Base-by-base conservation (phyloP, 805 yeast species). In the Zygosaccharomyces kombuchaensis region DNA sequence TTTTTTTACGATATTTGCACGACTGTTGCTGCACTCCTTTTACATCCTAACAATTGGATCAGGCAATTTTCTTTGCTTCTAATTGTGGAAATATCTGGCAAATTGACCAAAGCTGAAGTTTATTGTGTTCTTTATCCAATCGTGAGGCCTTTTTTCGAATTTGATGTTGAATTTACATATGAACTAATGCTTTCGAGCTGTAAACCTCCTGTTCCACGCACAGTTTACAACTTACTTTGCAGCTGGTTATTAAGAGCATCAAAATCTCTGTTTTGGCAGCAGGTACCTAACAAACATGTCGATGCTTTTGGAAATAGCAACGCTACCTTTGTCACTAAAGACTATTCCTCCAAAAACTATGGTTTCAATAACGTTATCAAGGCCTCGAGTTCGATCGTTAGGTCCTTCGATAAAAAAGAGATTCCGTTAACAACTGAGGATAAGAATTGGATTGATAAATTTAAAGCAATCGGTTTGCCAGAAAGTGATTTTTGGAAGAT, bases 41-140 rank as follows among this genome's bases (percentile, higher is more conserved):
- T 90, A 7, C 97, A 90, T 59, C 98, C 98, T 0, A 90, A 88
- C 62, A 84, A 79, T 43, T 82, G 95, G 81, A 82, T 91, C 9
- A 67, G 96, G 31, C 87, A 86, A 52, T 75, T 84, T 1, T 77
- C 84, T 0, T 57, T 88, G 35, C 67, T 73, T 2, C 70, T 89
- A 40, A 70, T 89, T 1, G 69, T 84, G 2, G 74, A 84, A 0
- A 75, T 87, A 1, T 78, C 86, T 1, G 70, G 73, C 2, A 80
- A 79, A 54, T 63, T 89, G 21, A 72, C 84, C 9, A 72, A 80
- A 17, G 93, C 97, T 0, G 97, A 93, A 54, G 68, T 79, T 9
- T 87, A 84, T 55, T 91, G 98, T 57, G 74, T 88, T 61, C 67
- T 90, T 5, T 84, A 87, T 49, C 98, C 97, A 0, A 72, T 87